These are phyloP conservation scores for Solanum neorickii DNA, from an alignment of 257 asterid genomes.

Conservation along the genomic window DNA sequence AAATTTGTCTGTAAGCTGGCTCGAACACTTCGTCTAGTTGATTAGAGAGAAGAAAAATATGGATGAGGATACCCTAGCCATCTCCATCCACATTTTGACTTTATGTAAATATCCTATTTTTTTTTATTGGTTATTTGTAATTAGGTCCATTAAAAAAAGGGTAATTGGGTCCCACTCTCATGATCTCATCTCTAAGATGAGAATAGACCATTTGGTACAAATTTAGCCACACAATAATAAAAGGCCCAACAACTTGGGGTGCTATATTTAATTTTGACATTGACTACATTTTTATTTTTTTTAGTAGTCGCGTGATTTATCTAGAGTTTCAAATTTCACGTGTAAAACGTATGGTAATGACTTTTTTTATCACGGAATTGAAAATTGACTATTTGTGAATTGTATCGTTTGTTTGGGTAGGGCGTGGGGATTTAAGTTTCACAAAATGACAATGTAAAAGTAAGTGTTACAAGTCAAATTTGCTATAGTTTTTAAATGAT, in stretches of 20 bases:
- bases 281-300: background rate
- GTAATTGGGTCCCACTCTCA: background rate
- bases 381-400: background rate
- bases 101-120: background rate
- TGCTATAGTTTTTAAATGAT: background rate
- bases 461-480: background rate
- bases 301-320: background rate
- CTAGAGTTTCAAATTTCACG: background rate
- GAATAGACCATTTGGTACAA: background rate
- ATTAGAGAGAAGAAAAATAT: background rate
- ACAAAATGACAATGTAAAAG: background rate
- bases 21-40: background rate
- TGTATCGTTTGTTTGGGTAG: rapidly evolving
- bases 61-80: background rate
- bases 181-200: background rate
- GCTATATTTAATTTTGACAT: background rate
- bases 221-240: background rate
- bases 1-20: rapidly evolving
- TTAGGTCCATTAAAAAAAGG: background rate
- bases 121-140: background rate
- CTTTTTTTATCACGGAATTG: background rate
- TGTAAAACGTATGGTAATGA: background rate
- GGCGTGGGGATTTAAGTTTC: too few relatives aligned
- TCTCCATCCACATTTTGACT: background rate
- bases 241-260: background rate